phyloP scores from a whole-genome alignment of 257 asterid genomes.

The Penstemon newberryi region DNA sequence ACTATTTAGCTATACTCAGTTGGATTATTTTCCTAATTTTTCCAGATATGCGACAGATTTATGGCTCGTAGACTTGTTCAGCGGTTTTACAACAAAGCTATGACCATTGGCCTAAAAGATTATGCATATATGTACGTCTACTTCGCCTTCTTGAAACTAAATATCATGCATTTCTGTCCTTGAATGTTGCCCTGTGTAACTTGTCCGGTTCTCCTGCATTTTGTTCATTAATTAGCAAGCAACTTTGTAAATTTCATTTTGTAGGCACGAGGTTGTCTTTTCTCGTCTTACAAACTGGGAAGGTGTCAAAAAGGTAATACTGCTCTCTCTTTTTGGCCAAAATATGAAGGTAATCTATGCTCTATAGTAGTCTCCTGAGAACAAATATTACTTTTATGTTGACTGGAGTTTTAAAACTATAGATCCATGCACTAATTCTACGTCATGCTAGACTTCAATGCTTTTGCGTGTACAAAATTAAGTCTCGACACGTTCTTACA shows the following conservation, averaged over 20 bases:
- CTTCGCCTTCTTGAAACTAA: neutral
- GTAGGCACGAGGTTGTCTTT: slow-evolving; percentile 53
- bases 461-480: too few relatives aligned
- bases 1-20: neutral
- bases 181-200: too few relatives aligned
- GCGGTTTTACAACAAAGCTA: slow-evolving; percentile 48
- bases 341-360: neutral
- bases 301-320: slow-evolving; percentile 53
- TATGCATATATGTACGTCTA: slow-evolving; percentile 55
- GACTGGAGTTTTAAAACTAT: too few relatives aligned
- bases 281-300: slow-evolving; percentile 71
- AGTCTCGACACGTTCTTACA: too few relatives aligned
- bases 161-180: too few relatives aligned
- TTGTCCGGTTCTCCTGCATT: neutral
- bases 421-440: too few relatives aligned
- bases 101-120: slow-evolving; percentile 51
- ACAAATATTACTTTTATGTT: too few relatives aligned
- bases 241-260: slow-evolving; percentile 2
- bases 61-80: slow-evolving; percentile 57
- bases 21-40: slow-evolving; percentile 1
- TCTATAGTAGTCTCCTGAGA: neutral
- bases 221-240: neutral
- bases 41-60: slow-evolving; percentile 63
- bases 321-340: too few relatives aligned
- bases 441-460: too few relatives aligned